phyloP scores from a whole-genome alignment of 2,329 filamentous ascomycete genomes.

The Trichoderma sp. region DNA sequence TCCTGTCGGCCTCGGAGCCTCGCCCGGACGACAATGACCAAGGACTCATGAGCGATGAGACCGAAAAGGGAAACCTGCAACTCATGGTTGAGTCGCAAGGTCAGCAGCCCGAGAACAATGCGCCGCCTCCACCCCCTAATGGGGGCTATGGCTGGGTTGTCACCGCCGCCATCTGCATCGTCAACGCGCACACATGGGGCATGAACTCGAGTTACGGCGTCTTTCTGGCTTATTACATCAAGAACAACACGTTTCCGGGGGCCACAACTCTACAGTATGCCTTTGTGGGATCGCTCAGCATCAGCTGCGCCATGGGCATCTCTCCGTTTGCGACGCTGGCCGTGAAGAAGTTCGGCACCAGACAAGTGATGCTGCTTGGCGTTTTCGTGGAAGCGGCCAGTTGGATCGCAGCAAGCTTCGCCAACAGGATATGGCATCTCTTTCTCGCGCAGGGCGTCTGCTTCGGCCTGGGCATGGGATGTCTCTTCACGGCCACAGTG shows the following conservation, averaged over 20 bases:
- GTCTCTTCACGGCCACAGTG: conserved; percentile 70
- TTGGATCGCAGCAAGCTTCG: conserved; percentile 71
- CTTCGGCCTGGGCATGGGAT: conserved; percentile 79
- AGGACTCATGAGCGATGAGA: conserved; percentile 7
- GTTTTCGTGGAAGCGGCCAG: conserved; percentile 64
- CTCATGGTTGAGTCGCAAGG: conserved; percentile 6
- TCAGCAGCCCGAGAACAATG: conserved; percentile 3
- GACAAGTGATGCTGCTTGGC: conserved; percentile 64
- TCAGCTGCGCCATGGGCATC: conserved; percentile 59
- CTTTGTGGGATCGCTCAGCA: conserved; percentile 63
- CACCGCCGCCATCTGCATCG: conserved; percentile 45
- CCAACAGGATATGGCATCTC: conserved; percentile 70
- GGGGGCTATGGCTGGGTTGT: conserved; percentile 61
- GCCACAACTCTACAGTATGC: conserved; percentile 69
- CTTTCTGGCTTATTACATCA: conserved; percentile 60
- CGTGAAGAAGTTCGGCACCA: conserved; percentile 64
- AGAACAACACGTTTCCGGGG: conserved; percentile 62
- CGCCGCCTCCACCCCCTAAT: conserved; percentile 50
- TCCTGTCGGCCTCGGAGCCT: not conserved
- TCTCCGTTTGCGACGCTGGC: conserved; percentile 68
- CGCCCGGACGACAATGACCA: not conserved
- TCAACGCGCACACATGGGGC: conserved; percentile 75
- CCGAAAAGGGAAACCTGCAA: conserved; percentile 5
- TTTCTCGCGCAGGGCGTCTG: conserved; percentile 73
- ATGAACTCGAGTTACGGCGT: conserved; percentile 59